phyloP scores from a whole-genome alignment of 495 filamentous ascomycete species.

The Penicillium daleae region DNA sequence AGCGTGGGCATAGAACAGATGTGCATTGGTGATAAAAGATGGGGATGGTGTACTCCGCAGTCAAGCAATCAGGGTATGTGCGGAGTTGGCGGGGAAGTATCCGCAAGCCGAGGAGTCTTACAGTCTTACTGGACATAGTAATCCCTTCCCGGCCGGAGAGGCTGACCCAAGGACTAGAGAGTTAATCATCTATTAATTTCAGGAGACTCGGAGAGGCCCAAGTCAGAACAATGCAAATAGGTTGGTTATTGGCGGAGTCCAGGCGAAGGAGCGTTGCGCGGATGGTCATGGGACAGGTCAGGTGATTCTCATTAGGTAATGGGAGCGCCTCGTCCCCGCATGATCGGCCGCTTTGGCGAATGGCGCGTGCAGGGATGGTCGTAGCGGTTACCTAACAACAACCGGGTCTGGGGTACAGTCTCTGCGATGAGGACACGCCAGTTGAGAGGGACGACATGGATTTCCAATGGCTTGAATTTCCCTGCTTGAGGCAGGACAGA shows the following conservation, averaged over 20 bases:
- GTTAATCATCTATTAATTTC: no score
- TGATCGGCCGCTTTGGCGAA: conserved; percentile 24
- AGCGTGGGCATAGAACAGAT: not conserved
- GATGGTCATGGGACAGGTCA: conserved; percentile 18
- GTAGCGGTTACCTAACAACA: conserved; percentile 32
- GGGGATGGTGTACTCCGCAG: not conserved
- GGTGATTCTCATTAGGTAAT: conserved; percentile 37
- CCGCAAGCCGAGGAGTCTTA: not conserved
- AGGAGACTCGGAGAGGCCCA: not conserved
- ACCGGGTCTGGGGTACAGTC: conserved; percentile 26
- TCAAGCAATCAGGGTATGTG: not conserved
- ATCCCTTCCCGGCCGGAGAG: not conserved
- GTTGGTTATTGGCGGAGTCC: not conserved
- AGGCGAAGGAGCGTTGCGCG: not conserved
- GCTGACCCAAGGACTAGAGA: conserved; percentile 1
- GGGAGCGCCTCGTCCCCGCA: conserved; percentile 27
- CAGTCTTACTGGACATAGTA: not conserved
- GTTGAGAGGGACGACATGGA: no score
- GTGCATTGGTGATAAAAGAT: not conserved
- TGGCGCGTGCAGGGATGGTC: conserved; percentile 9
- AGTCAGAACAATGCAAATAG: not conserved
- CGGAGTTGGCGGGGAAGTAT: not conserved
- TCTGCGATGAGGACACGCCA: no score
- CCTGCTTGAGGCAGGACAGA: not conserved
- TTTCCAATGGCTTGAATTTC: no score